Percentiles rank a stretch among this genome's conserved stretches.
Conservation (phyloP, 495 filamentous ascomycete genomes). For the Pyronema domesticum region DNA sequence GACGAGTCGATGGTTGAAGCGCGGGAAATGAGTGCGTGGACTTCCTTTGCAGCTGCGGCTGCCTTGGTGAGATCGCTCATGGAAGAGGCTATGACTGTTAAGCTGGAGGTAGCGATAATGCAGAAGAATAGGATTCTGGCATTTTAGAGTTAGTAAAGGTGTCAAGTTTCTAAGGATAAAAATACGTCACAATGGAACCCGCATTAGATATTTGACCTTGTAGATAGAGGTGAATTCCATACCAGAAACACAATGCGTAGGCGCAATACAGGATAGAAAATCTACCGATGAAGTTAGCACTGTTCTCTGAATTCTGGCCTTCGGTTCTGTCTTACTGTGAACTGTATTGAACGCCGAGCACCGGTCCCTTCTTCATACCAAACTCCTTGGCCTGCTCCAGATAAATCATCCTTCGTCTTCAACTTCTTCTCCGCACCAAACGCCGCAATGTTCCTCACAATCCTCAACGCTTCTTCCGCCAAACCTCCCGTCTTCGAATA, state of each 20-base stretch:
- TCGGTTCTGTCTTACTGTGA: slow-evolving; percentile 4
- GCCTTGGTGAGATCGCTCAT: slow-evolving; percentile 32
- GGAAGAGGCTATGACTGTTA: slow-evolving; percentile 26
- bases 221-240: slow-evolving; percentile 14
- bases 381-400: slow-evolving; percentile 39
- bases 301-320: too few relatives aligned
- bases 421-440: slow-evolving; percentile 43
- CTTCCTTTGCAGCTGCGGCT: not conserved
- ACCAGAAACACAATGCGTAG: slow-evolving; percentile 27
- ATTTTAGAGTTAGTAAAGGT: too few relatives aligned
- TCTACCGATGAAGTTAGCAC: too few relatives aligned
- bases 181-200: slow-evolving; percentile 36
- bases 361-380: slow-evolving; percentile 34
- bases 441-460: slow-evolving; percentile 42
- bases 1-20: slow-evolving; percentile 29
- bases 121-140: too few relatives aligned
- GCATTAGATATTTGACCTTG: slow-evolving; percentile 28
- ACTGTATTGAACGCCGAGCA: slow-evolving; percentile 27
- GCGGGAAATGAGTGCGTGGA: not conserved
- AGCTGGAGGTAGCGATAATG: not conserved
- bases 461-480: slow-evolving; percentile 34
- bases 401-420: slow-evolving; percentile 36
- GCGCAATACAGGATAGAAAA: slow-evolving; percentile 8
- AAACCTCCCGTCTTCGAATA: slow-evolving; percentile 35
- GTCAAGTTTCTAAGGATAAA: not conserved